These are phyloP conservation scores for Clohesyomyces aquaticus DNA, from an alignment of 495 filamentous ascomycete species.

Conservation along the genomic window DNA sequence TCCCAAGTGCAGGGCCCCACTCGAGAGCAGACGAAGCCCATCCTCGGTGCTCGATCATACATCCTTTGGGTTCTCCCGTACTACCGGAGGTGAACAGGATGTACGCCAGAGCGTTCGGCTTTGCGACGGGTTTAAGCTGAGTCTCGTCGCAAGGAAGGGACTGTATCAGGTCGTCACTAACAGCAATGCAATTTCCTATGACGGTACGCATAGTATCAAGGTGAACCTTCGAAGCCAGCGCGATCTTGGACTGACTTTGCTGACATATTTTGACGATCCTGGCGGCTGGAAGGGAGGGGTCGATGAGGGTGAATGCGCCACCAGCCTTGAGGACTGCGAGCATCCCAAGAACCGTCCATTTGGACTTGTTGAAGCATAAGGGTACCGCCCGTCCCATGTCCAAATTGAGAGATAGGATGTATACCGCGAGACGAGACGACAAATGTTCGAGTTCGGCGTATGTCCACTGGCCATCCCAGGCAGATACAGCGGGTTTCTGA, in stretches of 20 bases:
- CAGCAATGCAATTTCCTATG: background rate
- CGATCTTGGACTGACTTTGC: background rate
- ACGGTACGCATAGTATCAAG: background rate
- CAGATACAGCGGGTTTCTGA: background rate
- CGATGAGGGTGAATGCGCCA: slow-evolving; percentile 28
- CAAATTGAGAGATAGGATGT: background rate
- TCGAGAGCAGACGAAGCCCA: slow-evolving; percentile 54
- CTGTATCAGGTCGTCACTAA: slow-evolving; percentile 15
- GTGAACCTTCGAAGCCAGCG: background rate
- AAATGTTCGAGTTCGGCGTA: background rate
- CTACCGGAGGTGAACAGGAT: slow-evolving; percentile 57
- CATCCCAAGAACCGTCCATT: slow-evolving; percentile 15
- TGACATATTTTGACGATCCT: background rate
- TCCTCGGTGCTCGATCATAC: slow-evolving; percentile 53
- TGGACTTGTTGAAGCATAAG: slow-evolving; percentile 15
- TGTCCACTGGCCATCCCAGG: slow-evolving; percentile 4
- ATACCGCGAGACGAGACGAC: background rate
- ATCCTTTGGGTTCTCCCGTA: slow-evolving; percentile 57
- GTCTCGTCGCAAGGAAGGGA: slow-evolving; percentile 15
- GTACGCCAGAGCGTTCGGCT: slow-evolving; percentile 48
- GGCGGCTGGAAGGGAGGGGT: slow-evolving; percentile 18
- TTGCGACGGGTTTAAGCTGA: background rate
- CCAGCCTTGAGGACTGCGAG: slow-evolving; percentile 34
- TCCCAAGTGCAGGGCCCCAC: slow-evolving; percentile 46
- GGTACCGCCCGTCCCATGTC: background rate